These are phyloP conservation scores for Cladosporium velox DNA, from an alignment of 2,329 filamentous ascomycete genomes.

Conservation along the genomic window DNA sequence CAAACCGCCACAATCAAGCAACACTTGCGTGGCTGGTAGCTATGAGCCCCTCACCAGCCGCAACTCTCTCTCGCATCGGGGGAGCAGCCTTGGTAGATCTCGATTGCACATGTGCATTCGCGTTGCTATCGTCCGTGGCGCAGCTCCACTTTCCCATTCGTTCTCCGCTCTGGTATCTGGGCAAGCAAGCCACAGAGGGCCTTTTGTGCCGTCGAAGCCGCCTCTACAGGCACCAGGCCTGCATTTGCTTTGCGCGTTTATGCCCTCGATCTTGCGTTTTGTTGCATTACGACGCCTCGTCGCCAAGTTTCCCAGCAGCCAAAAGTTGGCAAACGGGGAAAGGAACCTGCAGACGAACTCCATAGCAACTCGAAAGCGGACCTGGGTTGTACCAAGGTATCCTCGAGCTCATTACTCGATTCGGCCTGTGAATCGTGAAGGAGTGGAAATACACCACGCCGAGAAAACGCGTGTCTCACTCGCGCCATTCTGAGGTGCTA, in stretches of 20 bases:
- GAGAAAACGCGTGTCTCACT: not conserved
- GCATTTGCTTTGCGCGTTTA: not conserved
- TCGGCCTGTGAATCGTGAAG: not conserved
- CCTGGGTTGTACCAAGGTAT: not conserved
- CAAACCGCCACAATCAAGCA: not conserved
- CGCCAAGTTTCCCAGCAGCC: not conserved
- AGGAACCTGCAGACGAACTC: not conserved
- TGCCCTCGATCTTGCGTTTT: not conserved
- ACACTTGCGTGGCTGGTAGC: constrained; percentile 4
- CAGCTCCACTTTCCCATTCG: not conserved
- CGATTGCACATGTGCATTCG: not conserved
- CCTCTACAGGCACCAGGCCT: not conserved
- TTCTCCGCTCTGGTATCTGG: not conserved
- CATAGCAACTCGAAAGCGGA: not conserved
- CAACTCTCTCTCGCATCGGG: not conserved
- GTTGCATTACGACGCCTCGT: not conserved
- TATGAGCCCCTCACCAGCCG: not conserved
- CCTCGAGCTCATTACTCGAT: not conserved
- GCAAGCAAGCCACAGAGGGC: not conserved
- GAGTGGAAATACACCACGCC: not conserved
- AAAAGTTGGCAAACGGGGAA: not conserved
- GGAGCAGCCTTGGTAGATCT: not conserved
- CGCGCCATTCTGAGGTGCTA: not conserved
- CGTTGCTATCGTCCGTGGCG: not conserved
- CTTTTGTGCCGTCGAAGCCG: not conserved